A percentile compares a stretch with the other conserved stretches of the same genome.
Evolutionary conservation across 192 early-diverging fungal species (phyloP).

Genomic region (Umbelopsis isabellina): DNA sequence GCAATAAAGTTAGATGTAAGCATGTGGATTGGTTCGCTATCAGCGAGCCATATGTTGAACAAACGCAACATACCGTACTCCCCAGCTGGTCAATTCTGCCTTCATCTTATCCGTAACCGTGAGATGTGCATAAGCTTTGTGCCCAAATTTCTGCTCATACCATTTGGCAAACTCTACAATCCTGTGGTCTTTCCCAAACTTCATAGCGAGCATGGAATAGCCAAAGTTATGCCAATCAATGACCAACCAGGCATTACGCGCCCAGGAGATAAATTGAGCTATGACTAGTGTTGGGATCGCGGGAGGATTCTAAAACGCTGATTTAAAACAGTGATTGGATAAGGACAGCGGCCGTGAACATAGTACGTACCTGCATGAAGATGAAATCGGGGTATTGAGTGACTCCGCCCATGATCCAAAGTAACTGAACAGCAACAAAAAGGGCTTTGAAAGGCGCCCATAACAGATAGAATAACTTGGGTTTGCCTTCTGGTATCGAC

Average conservation of each 20-base stretch:
- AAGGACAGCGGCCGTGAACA: neutral
- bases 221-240: slow-evolving; percentile 99
- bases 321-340: neutral
- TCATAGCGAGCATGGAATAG: slow-evolving; percentile 80
- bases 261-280: slow-evolving; percentile 65
- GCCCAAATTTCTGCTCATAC: slow-evolving; percentile 71
- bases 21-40: neutral
- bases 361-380: slow-evolving; percentile 70
- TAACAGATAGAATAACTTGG: slow-evolving; percentile 64
- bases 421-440: slow-evolving; percentile 60
- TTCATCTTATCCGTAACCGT: slow-evolving; percentile 88
- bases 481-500: slow-evolving; percentile 56
- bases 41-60: no score
- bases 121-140: slow-evolving; percentile 76
- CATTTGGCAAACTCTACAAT: slow-evolving; percentile 60
- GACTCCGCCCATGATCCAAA: slow-evolving; percentile 60
- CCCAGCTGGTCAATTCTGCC: slow-evolving; percentile 65
- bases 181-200: slow-evolving; percentile 55
- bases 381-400: slow-evolving; percentile 67
- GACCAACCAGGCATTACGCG: slow-evolving; percentile 72
- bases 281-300: slow-evolving; percentile 89
- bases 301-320: slow-evolving; percentile 82
- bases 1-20: neutral
- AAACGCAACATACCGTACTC: slow-evolving; percentile 55
- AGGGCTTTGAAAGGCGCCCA: slow-evolving; percentile 72